phyloP scores from a whole-genome alignment of 1,139 yeast species.

The Nakaseomyces bracarensis region DNA sequence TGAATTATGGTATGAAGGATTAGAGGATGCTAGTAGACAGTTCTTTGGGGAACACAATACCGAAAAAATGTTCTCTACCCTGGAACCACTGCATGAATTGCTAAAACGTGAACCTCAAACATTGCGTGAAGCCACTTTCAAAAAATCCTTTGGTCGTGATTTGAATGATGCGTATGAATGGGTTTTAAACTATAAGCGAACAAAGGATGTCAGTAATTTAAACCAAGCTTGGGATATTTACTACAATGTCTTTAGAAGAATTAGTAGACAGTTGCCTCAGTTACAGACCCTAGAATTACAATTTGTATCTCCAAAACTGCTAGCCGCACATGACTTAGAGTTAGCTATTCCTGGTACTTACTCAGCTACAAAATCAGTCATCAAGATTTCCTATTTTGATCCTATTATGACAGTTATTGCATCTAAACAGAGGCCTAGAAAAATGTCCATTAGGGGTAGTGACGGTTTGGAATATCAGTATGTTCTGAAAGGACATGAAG shows the following conservation, averaged over 20 bases:
- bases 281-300: conserved; percentile 80
- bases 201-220: conserved; percentile 78
- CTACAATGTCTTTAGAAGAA: conserved; percentile 85
- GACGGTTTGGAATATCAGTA: conserved; percentile 88
- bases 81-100: conserved; percentile 83
- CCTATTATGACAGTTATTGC: conserved; percentile 80
- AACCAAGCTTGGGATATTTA: conserved; percentile 98
- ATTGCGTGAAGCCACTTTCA: conserved; percentile 87
- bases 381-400: conserved; percentile 67
- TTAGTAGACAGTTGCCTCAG: conserved; percentile 83
- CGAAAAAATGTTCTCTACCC: conserved; percentile 85
- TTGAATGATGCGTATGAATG: conserved; percentile 89
- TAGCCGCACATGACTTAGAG: conserved; percentile 70
- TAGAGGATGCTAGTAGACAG: conserved; percentile 91
- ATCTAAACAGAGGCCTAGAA: conserved; percentile 93
- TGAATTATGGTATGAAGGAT: conserved; percentile 96
- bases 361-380: conserved; percentile 71
- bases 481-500: conserved; percentile 90
- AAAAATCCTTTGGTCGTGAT: conserved; percentile 90
- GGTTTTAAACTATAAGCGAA: conserved; percentile 77
- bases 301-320: conserved; percentile 84
- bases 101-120: conserved; percentile 87
- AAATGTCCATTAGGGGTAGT: conserved; percentile 67
- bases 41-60: conserved; percentile 93
- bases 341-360: conserved; percentile 94